Evolutionary conservation across 2,329 filamentous ascomycete genomes (phyloP), one percentile per base, ranked within the genome.

Genomic region (Cladosporium sp.): DNA sequence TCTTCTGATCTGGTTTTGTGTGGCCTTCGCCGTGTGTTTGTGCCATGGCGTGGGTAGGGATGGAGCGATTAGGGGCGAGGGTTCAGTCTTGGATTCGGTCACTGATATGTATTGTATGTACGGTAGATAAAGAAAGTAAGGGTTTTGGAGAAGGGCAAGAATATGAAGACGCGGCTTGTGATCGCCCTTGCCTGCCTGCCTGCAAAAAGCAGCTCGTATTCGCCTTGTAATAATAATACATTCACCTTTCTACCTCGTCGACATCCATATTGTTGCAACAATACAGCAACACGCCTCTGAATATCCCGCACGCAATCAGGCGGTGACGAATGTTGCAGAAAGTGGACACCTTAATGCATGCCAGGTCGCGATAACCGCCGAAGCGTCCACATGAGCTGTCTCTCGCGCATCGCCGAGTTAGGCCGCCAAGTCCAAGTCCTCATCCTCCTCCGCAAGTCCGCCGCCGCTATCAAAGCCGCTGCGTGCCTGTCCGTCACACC

Each of bases 331-430:
- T 5, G 22, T 22, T 25, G 36, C 27, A 47, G 36, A 48, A 48
- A 48, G 45, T 48, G 45, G 45, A 22, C 7, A 16, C 18, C 33
- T 35, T 36, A 16, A 38, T 48, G 36, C 32, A 35, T 4, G 32
- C 32, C 36, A 47, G n/a, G 43, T 40, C 36, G 36, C 45, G 36
- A 48, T 48, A 48, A 38, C 45, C 36, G 36, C 36, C 45, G 22
- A 32, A 38, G 27, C 43, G 36, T 40, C 38, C 47, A 47, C 32
- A 35, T 35, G 32, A 35, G 43, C 20, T 47, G 18, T n/a, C n/a
- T n/a, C n/a, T n/a, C n/a, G n/a, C 12, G 19, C 32, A 15, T 45
- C 42, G n/a, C 38, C 46, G 29, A 35, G 38, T 16, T 32, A 27
- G 18, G 38, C 38, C 38, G 47, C 47, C 38, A 42, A 49, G 47